Percentiles rank a stretch among this genome's conserved stretches.
phyloP scores from a whole-genome alignment of 177 flowering plant genomes.

The Vitis hybrid region DNA sequence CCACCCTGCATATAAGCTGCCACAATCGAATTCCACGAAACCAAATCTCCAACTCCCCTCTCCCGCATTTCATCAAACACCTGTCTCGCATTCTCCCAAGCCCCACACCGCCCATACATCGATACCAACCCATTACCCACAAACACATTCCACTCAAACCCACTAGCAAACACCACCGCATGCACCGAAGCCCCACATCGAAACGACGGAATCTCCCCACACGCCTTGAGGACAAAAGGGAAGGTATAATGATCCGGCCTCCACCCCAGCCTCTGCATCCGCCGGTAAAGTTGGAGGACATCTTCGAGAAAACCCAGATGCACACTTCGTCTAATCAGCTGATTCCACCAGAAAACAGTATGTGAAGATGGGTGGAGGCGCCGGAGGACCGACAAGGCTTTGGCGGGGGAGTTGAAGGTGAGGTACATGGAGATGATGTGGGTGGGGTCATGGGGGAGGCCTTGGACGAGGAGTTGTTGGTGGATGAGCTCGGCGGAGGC shows the following conservation, averaged over 20 bases:
- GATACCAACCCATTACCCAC: constrained; percentile 38
- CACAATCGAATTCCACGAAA: constrained; percentile 52
- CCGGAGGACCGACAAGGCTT: constrained; percentile 15
- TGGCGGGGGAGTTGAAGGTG: constrained; percentile 12
- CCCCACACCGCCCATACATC: constrained; percentile 44
- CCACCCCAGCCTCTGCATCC: constrained; percentile 30
- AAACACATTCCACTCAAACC: constrained; percentile 43
- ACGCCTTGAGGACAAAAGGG: constrained; percentile 44
- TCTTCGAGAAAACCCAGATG: constrained; percentile 8
- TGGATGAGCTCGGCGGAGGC: constrained; percentile 14
- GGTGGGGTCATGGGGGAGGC: constrained; percentile 1
- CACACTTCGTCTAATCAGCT: constrained; percentile 22
- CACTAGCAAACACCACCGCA: constrained; percentile 16
- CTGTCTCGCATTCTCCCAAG: constrained; percentile 19
- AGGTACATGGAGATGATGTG: constrained; percentile 20
- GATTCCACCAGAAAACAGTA: constrained; percentile 38
- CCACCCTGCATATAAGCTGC: constrained; percentile 33
- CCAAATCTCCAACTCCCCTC: constrained; percentile 29
- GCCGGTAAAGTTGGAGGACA: constrained; percentile 13
- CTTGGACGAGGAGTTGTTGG: constrained; percentile 24
- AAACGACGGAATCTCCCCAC: constrained; percentile 27
- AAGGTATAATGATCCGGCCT: constrained; percentile 35
- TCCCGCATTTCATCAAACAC: constrained; percentile 40
- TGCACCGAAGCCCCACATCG: constrained; percentile 25
- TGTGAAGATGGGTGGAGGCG: constrained; percentile 24